Percentiles rank a stretch among this genome's conserved stretches.
These are phyloP conservation scores for Lachnellula subtilissima DNA, from an alignment of 2,329 filamentous ascomycete genomes.

Conservation along the genomic window DNA sequence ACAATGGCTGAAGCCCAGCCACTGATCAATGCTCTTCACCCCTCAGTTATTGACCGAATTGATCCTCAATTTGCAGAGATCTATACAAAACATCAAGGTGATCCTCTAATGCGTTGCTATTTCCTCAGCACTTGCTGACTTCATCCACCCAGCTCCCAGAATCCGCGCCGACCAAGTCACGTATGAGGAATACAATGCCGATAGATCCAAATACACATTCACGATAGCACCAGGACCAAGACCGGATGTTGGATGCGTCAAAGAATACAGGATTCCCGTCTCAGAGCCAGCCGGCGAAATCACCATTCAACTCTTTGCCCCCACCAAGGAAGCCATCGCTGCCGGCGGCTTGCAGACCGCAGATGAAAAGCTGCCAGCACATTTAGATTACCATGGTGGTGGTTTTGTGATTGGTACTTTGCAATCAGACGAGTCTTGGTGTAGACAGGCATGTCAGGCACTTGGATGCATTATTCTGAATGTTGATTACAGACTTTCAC, in stretches of 20 bases:
- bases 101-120: neutral
- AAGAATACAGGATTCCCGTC: constrained; percentile 12
- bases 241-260: constrained; percentile 15
- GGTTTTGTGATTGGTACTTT: constrained; percentile 21
- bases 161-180: constrained; percentile 21
- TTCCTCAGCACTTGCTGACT: neutral
- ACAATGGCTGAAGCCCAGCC: constrained; percentile 18
- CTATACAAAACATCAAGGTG: constrained; percentile 23
- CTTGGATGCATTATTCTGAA: constrained; percentile 33
- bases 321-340: constrained; percentile 13
- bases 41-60: constrained; percentile 15
- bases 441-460: constrained; percentile 16
- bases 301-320: constrained; percentile 14
- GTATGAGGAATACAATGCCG: constrained; percentile 21
- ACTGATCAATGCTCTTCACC: constrained; percentile 16
- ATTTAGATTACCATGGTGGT: constrained; percentile 21
- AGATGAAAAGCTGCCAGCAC: constrained; percentile 15
- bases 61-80: constrained; percentile 21
- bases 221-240: constrained; percentile 12
- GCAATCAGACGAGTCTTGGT: constrained; percentile 18
- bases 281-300: constrained; percentile 17
- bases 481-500: constrained; percentile 39
- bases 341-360: constrained; percentile 7
- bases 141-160: constrained; percentile 10
- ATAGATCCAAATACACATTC: constrained; percentile 21